Conservation (phyloP, 2,329 filamentous ascomycete species). For the Pseudogymnoascus sp. region DNA sequence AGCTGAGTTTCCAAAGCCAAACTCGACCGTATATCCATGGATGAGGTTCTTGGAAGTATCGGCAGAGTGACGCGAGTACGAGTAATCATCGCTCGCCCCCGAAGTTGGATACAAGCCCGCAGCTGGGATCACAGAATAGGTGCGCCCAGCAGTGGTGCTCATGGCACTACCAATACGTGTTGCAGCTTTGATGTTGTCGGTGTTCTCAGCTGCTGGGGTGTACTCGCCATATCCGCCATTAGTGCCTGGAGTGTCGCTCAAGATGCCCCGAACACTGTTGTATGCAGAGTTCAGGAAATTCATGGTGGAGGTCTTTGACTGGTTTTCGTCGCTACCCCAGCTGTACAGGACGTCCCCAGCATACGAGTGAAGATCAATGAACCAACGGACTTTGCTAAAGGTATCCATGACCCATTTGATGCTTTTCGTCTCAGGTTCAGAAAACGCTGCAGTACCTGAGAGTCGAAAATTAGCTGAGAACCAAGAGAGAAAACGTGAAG, state of each 20-base stretch:
- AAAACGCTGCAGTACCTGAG: constrained; percentile 40
- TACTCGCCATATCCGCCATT: constrained; percentile 39
- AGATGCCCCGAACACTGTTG: constrained; percentile 42
- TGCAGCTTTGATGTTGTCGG: constrained; percentile 28
- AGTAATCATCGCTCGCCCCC: constrained; percentile 41
- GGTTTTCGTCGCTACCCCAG: constrained; percentile 49
- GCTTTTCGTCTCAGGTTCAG: constrained; percentile 49
- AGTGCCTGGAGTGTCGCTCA: constrained; percentile 30
- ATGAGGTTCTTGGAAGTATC: constrained; percentile 31
- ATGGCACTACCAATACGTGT: constrained; percentile 33
- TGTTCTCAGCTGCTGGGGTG: constrained; percentile 32
- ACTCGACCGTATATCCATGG: constrained; percentile 40
- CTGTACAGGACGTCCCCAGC: constrained; percentile 45
- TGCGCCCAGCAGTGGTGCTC: constrained; percentile 31
- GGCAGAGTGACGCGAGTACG: constrained; percentile 37
- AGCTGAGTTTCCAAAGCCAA: constrained; percentile 34
- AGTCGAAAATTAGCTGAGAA: constrained; percentile 4
- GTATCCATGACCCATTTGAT: constrained; percentile 45
- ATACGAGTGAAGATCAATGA: constrained; percentile 50
- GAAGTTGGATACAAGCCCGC: constrained; percentile 39
- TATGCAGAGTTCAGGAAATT: constrained; percentile 46
- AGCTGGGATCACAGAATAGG: constrained; percentile 33
- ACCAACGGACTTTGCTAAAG: constrained; percentile 45
- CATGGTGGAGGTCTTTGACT: constrained; percentile 37
- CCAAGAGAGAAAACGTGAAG: not conserved